Percentiles rank a stretch among this genome's conserved stretches.
Evolutionary conservation across 2,329 filamentous ascomycete genomes (phyloP).

Genomic region (Pseudogymnoascus sp.): DNA sequence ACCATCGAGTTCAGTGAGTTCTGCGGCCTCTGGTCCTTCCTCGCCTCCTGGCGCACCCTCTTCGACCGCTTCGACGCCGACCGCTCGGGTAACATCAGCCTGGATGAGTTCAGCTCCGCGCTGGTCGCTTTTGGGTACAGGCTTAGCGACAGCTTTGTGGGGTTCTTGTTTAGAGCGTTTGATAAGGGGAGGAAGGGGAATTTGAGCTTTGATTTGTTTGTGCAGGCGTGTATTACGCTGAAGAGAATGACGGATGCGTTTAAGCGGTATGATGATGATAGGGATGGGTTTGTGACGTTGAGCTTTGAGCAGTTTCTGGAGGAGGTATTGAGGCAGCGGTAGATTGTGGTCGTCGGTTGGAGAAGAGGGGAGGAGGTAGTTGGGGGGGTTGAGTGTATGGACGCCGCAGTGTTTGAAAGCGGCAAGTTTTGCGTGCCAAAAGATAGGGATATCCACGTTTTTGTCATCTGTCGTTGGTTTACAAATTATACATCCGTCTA

Average conservation of each 20-base stretch:
- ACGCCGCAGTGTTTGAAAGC: not conserved
- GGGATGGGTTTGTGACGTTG: conserved; percentile 83
- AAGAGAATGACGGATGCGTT: conserved; percentile 99
- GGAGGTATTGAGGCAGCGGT: conserved; percentile 56
- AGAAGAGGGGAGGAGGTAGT: not conserved
- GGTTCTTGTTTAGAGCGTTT: conserved; percentile 79
- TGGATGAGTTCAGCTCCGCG: conserved; percentile 81
- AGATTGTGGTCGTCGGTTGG: not conserved
- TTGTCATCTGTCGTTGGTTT: not conserved
- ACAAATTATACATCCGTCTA: not conserved
- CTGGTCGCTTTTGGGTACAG: conserved; percentile 90
- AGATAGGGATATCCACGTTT: conserved; percentile 1
- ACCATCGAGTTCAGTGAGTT: conserved; percentile 95
- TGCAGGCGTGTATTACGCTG: conserved; percentile 91
- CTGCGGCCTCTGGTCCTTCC: conserved; percentile 90
- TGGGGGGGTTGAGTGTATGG: not conserved
- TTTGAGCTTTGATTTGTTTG: conserved; percentile 92
- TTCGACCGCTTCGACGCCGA: conserved; percentile 95
- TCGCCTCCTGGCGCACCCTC: conserved; percentile 85
- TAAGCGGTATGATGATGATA: conserved; percentile 96
- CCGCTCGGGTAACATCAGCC: conserved; percentile 74
- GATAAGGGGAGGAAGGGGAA: conserved; percentile 64
- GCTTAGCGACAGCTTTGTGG: conserved; percentile 74
- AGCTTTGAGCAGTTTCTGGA: conserved; percentile 76
- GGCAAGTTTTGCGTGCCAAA: not conserved